A percentile compares a stretch with the other conserved stretches of the same genome.
Conservation (phyloP, 2,329 filamentous ascomycete genomes). For the Orbilia blumenaviensis region DNA sequence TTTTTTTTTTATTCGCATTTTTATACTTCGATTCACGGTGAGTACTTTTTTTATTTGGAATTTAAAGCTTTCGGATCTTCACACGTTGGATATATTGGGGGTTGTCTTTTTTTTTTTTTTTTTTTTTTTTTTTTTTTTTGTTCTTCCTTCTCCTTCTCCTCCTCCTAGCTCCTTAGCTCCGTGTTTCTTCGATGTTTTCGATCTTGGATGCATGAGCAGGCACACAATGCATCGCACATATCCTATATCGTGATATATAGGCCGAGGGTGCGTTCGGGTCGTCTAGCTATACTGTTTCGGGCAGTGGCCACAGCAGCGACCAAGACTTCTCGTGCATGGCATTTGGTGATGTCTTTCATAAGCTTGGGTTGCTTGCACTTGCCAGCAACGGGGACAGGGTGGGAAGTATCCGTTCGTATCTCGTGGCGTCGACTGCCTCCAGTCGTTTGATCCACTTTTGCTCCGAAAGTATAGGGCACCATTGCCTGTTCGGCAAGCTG, state of each 20-base stretch:
- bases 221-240: background rate
- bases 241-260: conserved; percentile 27
- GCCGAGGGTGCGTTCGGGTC: conserved; percentile 17
- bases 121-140: conserved; percentile 2
- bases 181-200: conserved; percentile 17
- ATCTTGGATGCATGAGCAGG: conserved; percentile 17
- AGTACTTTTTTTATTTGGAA: conserved; percentile 6
- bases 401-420: conserved; percentile 46
- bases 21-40: conserved; percentile 26
- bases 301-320: conserved; percentile 4
- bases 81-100: too few relatives aligned
- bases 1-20: conserved; percentile 16
- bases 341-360: conserved; percentile 2
- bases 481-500: conserved; percentile 52
- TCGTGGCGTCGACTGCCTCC: conserved; percentile 37
- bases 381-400: conserved; percentile 36
- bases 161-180: conserved; percentile 3
- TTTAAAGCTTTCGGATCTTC: too few relatives aligned
- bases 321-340: conserved; percentile 4
- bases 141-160: background rate
- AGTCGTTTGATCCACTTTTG: conserved; percentile 33
- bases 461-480: conserved; percentile 38
- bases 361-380: conserved; percentile 22
- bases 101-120: background rate
- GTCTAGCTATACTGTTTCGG: conserved; percentile 34